Evolutionary conservation across 306 rosid species (phyloP).

Genomic region (Macrotyloma uniflorum): DNA sequence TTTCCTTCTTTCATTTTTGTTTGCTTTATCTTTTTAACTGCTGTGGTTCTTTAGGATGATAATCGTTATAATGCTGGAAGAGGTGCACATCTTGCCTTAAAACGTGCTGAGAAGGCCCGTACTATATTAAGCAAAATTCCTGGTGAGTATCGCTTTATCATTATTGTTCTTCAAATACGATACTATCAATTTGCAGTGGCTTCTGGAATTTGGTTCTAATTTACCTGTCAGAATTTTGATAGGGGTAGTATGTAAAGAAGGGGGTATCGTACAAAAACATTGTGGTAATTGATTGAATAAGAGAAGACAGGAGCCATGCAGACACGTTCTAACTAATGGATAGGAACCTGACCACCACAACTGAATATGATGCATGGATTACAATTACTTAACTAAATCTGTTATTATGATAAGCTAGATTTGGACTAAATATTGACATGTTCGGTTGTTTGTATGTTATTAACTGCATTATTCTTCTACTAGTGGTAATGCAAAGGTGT

Average conservation of each 20-base stretch:
- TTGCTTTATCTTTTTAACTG: background rate
- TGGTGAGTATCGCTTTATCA: slow-evolving; percentile 43
- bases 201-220: background rate
- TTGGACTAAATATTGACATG: background rate
- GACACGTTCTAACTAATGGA: background rate
- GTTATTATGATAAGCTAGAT: background rate
- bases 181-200: background rate
- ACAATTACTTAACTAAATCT: background rate
- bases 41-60: slow-evolving; percentile 58
- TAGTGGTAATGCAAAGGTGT: background rate
- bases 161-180: slow-evolving; percentile 12
- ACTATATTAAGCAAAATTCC: slow-evolving; percentile 67
- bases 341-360: background rate
- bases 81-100: slow-evolving; percentile 72
- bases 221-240: background rate
- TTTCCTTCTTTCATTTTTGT: background rate
- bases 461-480: background rate
- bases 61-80: slow-evolving; percentile 80
- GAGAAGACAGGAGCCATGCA: background rate
- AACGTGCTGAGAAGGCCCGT: slow-evolving; percentile 85
- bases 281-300: background rate
- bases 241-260: background rate
- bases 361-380: background rate
- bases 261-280: background rate
- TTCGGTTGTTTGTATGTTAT: background rate